phyloP scores from a whole-genome alignment of 768 basidiomycete genomes.

The Thelephora aurantiotincta region DNA sequence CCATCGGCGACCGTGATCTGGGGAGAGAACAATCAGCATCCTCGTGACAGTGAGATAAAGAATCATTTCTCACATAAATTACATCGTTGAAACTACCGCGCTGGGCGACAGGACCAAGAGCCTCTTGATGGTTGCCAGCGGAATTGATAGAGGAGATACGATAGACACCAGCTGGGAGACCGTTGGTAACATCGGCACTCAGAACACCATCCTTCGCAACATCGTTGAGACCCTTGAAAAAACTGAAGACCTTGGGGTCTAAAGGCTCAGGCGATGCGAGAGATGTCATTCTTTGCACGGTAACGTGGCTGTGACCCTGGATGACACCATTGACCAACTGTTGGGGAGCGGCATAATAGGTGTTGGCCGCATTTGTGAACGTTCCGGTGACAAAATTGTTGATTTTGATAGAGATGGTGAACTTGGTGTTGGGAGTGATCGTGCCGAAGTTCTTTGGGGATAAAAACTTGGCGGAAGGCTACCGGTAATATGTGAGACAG shows the following conservation, averaged over 20 bases:
- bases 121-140: conserved; percentile 44
- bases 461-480: conserved; percentile 40
- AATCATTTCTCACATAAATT: conserved; percentile 32
- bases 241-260: conserved; percentile 39
- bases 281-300: conserved; percentile 30
- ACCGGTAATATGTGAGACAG: no score
- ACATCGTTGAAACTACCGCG: conserved; percentile 48
- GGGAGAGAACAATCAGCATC: conserved; percentile 3
- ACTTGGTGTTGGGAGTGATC: conserved; percentile 32
- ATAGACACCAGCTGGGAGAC: conserved; percentile 47
- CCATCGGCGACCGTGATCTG: conserved; percentile 21
- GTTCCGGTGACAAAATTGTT: conserved; percentile 33
- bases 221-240: conserved; percentile 48
- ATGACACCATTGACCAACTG: conserved; percentile 25
- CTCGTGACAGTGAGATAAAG: conserved; percentile 1
- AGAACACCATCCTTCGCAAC: conserved; percentile 28
- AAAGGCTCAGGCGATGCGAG: conserved; percentile 28
- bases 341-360: conserved; percentile 45
- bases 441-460: conserved; percentile 32
- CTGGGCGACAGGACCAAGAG: conserved; percentile 42
- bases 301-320: conserved; percentile 44
- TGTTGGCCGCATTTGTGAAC: conserved; percentile 41
- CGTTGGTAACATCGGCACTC: conserved; percentile 33
- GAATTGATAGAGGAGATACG: conserved; percentile 42
- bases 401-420: conserved; percentile 40